Evolutionary conservation across 805 yeast genomes (phyloP), one percentile per base, ranked within the genome.

Genomic region (Groenewaldozyma tartarivorans): DNA sequence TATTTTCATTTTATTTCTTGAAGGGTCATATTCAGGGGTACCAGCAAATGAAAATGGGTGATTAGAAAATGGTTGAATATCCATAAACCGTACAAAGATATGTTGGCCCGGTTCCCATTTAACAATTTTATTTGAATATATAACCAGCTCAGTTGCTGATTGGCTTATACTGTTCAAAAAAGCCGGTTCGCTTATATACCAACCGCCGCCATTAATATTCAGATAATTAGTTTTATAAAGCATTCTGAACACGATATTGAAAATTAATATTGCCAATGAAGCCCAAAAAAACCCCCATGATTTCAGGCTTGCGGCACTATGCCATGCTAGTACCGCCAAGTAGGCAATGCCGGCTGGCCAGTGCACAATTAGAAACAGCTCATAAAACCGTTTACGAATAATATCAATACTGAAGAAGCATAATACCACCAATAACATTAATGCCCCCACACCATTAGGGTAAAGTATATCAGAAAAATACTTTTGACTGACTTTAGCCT

Each of bases 1-100:
- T 51, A 72, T 62, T 31, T 62, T 21, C 11, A 40, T 13, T 5
- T 4, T 19, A 11, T 32, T 38, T 15, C 33, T 30, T 19, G 21
- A 18, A 5, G 7, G 7, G 31, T 38, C 42, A 29, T 20, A 20
- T 26, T 39, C 41, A 9, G 49, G 45, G 15, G 38, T n/a, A n/a
- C 34, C 33, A 2, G 44, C 43, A 5, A 48, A 36, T 3, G 50
- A 38, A 36, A 48, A 48, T 17, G 52, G 52, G 31, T 48, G 52
- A 36, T 48, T 47, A 5, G 44, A 46, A 11, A 41, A 30, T 5
- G 48, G 42, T 33, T 47, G 47, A 15, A 47, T 29, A 2, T 22
- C 9, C 5, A 40, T 35, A 30, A 48, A 48, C 35, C 50, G 26
- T 13, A 48, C 31, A 30, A 41, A 47, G n/a, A 44, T 34, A 36